Evolutionary conservation across 176 grass and related monocot species (phyloP), one percentile per base, ranked within the genome.

Genomic region (Luzula sylvatica): DNA sequence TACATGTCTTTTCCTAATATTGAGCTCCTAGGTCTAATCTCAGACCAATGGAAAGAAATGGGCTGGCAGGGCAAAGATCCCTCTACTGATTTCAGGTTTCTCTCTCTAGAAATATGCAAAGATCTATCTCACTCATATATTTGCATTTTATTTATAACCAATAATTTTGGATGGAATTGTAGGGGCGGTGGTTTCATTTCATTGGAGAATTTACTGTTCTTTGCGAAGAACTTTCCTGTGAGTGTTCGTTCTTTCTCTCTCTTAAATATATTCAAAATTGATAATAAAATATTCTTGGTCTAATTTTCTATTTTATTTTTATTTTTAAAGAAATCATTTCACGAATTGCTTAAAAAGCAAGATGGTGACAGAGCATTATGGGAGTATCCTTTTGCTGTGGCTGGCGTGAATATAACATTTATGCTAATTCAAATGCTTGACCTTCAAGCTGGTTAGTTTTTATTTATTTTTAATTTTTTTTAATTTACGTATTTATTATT

Each of bases 381-480:
- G 79, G 79, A 88, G 48, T 83, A 88, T 59, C 85, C 85, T 68
- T 88, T 88, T 72, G 56, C 85, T 61, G 85, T 88, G 47, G 85
- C 85, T 58, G 85, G 85, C 53, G 85, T 88, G 38, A 88, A 88
- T 65, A 88, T 88, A 61, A 83, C 85, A 50, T 88, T 88, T 56
- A 88, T 79, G 79, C 79, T 83, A 17, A 88, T 88, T 67, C 85
- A 88, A 66, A 88, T 88, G 85, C 62, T 88, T 65, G 79, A 79
- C 71, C 84, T 88, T 88, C 79, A 72, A 54, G 62, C 75, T 75
- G 84, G 84, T 79, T 71, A 70, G 61, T n/a, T 61, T 44, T 42
- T 24, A 46, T 43, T 55, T 49, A 8, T 66, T 61, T 73, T 63
- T 17, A 27, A 1, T 24, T 22, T 49, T 67, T 76, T 28, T 67